phyloP scores from a whole-genome alignment of 371 early-diverging fungal genomes.

The Mortierella sp. region DNA sequence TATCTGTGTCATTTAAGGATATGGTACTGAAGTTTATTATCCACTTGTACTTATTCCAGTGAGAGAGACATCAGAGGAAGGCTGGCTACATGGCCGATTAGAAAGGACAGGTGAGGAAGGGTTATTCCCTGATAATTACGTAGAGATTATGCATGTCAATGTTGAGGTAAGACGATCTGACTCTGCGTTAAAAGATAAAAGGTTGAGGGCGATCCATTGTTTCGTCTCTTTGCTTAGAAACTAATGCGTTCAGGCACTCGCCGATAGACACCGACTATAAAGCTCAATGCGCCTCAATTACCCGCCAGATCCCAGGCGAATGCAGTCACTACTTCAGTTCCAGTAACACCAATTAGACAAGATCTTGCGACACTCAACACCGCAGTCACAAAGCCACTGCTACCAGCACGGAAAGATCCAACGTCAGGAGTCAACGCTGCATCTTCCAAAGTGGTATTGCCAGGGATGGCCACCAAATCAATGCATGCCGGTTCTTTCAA shows the following conservation, averaged over 20 bases:
- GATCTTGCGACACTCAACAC: neutral
- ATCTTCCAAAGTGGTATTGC: constrained; percentile 9
- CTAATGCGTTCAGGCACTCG: neutral
- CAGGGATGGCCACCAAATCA: constrained; percentile 31
- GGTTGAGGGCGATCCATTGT: neutral
- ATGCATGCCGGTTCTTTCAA: constrained; percentile 14
- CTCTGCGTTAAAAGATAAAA: neutral
- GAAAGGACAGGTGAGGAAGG: constrained; percentile 62
- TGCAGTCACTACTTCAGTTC: neutral
- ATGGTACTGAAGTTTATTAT: neutral
- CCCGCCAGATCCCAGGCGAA: constrained; percentile 11
- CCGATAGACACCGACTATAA: neutral
- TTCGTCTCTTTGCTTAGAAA: neutral
- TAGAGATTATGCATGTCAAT: constrained; percentile 55
- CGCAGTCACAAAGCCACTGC: constrained; percentile 7
- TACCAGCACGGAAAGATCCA: constrained; percentile 16
- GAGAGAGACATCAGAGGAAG: constrained; percentile 65
- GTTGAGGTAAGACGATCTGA: constrained; percentile 10
- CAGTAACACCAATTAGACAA: constrained; percentile 12
- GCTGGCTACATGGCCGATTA: constrained; percentile 69
- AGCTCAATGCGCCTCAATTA: constrained; percentile 10
- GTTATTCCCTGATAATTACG: constrained; percentile 70
- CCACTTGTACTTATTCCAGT: constrained; percentile 21
- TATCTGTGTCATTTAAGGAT: neutral
- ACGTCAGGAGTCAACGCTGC: constrained; percentile 8